Conservation (phyloP, 2,329 filamentous ascomycete genomes). For the Ceratocystis huliohia region DNA sequence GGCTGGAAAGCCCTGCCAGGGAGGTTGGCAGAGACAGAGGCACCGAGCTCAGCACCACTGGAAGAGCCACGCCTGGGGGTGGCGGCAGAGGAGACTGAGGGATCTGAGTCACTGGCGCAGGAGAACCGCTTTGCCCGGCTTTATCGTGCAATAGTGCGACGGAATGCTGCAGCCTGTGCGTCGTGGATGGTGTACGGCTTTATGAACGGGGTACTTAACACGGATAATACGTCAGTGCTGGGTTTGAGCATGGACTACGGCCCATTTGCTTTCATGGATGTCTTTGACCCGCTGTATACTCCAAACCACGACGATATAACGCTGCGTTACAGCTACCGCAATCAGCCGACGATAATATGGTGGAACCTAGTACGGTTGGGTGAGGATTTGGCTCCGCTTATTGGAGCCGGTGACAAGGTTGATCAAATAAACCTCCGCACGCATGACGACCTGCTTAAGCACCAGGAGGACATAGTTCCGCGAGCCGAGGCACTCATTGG, state of each 20-base stretch:
- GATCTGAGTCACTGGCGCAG: slow-evolving; percentile 45
- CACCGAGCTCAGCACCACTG: slow-evolving; percentile 27
- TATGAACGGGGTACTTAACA: slow-evolving; percentile 96
- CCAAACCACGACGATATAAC: slow-evolving; percentile 91
- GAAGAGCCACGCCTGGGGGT: slow-evolving; percentile 41
- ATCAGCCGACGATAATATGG: slow-evolving; percentile 94
- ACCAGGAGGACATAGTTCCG: slow-evolving; percentile 51
- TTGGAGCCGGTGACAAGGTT: slow-evolving; percentile 61
- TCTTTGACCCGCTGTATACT: slow-evolving; percentile 87
- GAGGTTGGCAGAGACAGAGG: slow-evolving; percentile 40
- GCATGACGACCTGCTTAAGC: slow-evolving; percentile 9
- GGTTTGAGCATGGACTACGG: slow-evolving; percentile 90
- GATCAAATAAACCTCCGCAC: slow-evolving; percentile 53
- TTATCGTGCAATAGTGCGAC: slow-evolving; percentile 73
- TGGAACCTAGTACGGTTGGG: slow-evolving; percentile 93
- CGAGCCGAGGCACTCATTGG: slow-evolving; percentile 77
- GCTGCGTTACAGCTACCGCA: slow-evolving; percentile 80
- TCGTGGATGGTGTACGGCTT: slow-evolving; percentile 98
- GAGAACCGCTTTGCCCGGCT: slow-evolving; percentile 81
- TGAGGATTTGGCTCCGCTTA: slow-evolving; percentile 75
- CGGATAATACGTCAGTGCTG: slow-evolving; percentile 86
- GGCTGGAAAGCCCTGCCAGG: slow-evolving; percentile 77
- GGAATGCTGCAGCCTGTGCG: slow-evolving; percentile 79
- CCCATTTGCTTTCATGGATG: slow-evolving; percentile 94
- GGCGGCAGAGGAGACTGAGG: slow-evolving; percentile 48